Evolutionary conservation across 2,329 filamentous ascomycete species (phyloP), one percentile per base, ranked within the genome.

Genomic region (Colletotrichum sp.): DNA sequence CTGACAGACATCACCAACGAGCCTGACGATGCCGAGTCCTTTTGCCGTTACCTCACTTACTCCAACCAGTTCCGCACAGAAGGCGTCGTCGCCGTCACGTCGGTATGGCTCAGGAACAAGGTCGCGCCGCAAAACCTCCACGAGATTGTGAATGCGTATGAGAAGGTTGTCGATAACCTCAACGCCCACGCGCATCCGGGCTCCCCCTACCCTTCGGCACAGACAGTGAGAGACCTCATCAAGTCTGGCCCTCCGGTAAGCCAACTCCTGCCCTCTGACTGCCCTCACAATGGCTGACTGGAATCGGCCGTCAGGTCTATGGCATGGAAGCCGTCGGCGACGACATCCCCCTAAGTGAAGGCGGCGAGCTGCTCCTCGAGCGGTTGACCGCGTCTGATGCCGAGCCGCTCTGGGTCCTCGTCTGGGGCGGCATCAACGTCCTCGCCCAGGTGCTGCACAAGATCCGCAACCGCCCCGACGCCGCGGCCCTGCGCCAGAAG

Each of bases 381-480:
- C 75, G 80, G 5, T 61, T 84, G 48, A 75, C 73, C 3, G 70
- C 78, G 7, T 70, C 76, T 10, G 58, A 76, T 5, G 77, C 89
- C 1, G 78, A 84, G 13, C 87, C 88, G 5, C 83, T 91, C 6
- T 91, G 88, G 87, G 82, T 90, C 7, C 83, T 90, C 2, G 83
- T 84, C 78, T 91, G 89, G 89, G 89, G 89, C 15, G 89, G 89
- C 18, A 85, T 87, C 30, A 91, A 90, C 73, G 85, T 87, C 3
- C 85, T 91, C 6, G 89, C 89, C 5, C 85, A 89, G 69, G 87
- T 86, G 2, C 82, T 91, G 12, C 79, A 85, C 32, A 81, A 86
- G 18, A 83, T 87, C 55, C 79, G 18, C 78, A 75, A 77, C 74
- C 81, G 58, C 74, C 79, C 16, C 55, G 84, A 87, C 1, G 81